phyloP scores from a whole-genome alignment of 495 filamentous ascomycete genomes.

The Letharia columbiana region DNA sequence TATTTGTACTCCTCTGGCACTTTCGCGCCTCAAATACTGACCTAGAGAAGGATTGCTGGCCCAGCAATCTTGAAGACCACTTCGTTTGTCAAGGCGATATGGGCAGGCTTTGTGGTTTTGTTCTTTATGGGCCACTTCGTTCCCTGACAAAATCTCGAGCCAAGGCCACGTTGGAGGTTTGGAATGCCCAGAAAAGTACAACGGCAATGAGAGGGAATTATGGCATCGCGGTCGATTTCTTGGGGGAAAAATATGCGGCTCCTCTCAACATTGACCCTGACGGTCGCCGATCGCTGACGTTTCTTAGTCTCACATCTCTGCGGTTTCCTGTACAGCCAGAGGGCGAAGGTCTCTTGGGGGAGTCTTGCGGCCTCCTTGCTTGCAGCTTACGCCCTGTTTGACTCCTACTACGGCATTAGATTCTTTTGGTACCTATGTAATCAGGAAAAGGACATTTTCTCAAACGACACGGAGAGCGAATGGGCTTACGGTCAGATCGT shows the following conservation, averaged over 20 bases:
- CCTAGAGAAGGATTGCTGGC: neutral
- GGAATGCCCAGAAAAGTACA: neutral
- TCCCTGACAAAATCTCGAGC: neutral
- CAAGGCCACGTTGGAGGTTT: neutral
- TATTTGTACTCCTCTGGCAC: neutral
- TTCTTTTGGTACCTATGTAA: constrained; percentile 3
- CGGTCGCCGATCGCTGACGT: neutral
- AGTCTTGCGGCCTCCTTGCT: neutral
- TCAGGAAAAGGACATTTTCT: neutral
- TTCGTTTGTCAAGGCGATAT: constrained; percentile 11
- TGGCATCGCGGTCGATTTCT: neutral
- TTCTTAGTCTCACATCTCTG: neutral
- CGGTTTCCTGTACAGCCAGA: neutral
- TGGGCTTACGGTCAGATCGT: constrained; percentile 9
- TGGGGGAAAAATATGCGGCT: neutral
- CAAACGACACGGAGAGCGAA: neutral
- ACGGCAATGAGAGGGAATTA: neutral
- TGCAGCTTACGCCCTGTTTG: constrained; percentile 5
- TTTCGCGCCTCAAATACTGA: neutral
- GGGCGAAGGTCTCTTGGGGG: neutral
- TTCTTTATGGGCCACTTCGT: constrained; percentile 9
- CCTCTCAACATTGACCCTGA: neutral
- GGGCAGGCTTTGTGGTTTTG: neutral
- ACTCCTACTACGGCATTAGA: neutral
- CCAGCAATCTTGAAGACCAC: neutral